phyloP scores from a whole-genome alignment of 176 grass and related monocot genomes.

The Tillandsia leiboldiana region DNA sequence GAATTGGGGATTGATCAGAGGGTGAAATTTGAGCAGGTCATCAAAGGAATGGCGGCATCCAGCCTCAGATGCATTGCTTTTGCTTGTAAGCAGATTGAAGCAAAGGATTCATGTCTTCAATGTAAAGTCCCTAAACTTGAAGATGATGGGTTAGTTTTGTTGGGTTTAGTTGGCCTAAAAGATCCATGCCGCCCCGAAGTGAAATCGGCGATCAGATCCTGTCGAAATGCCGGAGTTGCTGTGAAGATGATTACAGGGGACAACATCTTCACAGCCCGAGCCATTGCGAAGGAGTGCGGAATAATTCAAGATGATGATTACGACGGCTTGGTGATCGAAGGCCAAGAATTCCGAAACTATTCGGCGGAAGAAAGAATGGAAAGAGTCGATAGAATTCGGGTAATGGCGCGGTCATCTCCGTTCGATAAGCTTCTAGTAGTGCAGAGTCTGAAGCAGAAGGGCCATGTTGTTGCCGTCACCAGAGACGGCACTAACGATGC shows the following conservation, averaged over 20 bases:
- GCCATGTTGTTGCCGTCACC: slow-evolving; percentile 74
- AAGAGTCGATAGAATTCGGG: slow-evolving; percentile 42
- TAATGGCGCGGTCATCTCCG: slow-evolving; percentile 51
- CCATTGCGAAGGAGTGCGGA: slow-evolving; percentile 72
- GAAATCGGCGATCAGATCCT: slow-evolving; percentile 35
- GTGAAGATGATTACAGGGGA: slow-evolving; percentile 97
- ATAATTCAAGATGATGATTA: slow-evolving; percentile 26
- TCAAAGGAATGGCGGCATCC: slow-evolving; percentile 40
- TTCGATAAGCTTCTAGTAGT: slow-evolving; percentile 65
- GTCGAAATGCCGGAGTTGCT: slow-evolving; percentile 39
- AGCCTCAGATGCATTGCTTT: slow-evolving; percentile 81
- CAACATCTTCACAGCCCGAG: slow-evolving; percentile 68
- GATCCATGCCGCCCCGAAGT: slow-evolving; percentile 80
- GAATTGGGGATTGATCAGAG: slow-evolving; percentile 25
- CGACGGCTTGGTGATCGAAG: slow-evolving; percentile 45
- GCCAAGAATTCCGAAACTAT: slow-evolving; percentile 58
- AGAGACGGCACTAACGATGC: slow-evolving; percentile 75
- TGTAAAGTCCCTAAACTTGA: slow-evolving; percentile 26
- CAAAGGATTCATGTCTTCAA: not conserved
- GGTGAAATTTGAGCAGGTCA: slow-evolving; percentile 32
- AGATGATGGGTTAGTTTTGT: slow-evolving; percentile 38
- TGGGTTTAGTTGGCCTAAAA: slow-evolving; percentile 71
- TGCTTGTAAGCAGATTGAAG: slow-evolving; percentile 40
- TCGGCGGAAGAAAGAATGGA: slow-evolving; percentile 35
- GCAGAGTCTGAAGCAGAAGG: slow-evolving; percentile 63